Conservation (phyloP, 768 basidiomycete species). For the Kwoniella heveanensis region DNA sequence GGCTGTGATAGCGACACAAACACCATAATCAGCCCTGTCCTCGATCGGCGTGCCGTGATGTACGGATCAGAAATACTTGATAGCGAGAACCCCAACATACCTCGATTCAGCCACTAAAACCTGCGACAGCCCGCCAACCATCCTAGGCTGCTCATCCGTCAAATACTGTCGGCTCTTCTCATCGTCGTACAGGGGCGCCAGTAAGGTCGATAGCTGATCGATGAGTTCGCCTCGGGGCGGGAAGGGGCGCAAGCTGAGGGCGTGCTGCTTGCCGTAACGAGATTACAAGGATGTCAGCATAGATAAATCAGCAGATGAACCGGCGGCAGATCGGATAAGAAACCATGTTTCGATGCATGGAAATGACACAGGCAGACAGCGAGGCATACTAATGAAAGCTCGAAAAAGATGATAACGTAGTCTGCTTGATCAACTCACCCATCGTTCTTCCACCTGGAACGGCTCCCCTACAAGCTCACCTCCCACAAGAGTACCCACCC, state of each 20-base stretch:
- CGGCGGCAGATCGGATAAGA: too few species aligned
- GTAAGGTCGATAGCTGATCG: conserved; percentile 66
- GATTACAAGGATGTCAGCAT: neutral
- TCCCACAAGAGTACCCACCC: conserved; percentile 52
- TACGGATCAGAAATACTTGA: neutral
- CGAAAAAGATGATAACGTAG: too few species aligned
- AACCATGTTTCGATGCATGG: too few species aligned
- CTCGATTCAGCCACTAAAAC: conserved; percentile 74
- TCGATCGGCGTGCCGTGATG: too few species aligned
- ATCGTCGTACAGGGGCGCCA: conserved; percentile 71
- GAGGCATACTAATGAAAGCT: too few species aligned
- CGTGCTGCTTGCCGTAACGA: conserved; percentile 59
- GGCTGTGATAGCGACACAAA: conserved; percentile 60
- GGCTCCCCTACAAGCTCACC: conserved; percentile 34
- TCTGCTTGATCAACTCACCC: too few species aligned
- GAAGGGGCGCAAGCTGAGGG: conserved; percentile 68
- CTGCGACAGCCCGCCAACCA: conserved; percentile 78
- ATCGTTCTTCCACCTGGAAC: conserved; percentile 15
- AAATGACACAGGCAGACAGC: too few species aligned
- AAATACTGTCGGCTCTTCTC: conserved; percentile 56
- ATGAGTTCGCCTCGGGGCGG: conserved; percentile 65
- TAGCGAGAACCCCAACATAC: conserved; percentile 57
- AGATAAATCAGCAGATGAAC: too few species aligned
- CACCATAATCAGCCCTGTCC: neutral
- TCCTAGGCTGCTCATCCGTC: conserved; percentile 72